Conservation (phyloP, 2,329 filamentous ascomycete species). For the Nemania sp. region DNA sequence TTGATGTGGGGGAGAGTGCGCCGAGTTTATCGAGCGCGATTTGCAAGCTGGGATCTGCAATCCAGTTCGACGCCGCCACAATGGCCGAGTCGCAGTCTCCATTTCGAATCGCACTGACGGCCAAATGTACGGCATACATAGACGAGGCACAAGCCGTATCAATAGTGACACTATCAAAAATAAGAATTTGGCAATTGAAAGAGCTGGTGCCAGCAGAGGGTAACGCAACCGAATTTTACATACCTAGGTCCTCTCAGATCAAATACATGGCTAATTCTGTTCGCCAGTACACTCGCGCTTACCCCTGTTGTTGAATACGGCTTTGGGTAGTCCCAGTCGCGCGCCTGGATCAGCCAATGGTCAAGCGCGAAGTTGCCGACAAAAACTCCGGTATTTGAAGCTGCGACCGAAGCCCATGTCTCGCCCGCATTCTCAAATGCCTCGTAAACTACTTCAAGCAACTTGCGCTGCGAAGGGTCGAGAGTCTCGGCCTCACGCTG, state of each 20-base stretch:
- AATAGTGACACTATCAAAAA: slow-evolving; percentile 34
- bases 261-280: slow-evolving; percentile 39
- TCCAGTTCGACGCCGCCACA: slow-evolving; percentile 35
- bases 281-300: slow-evolving; percentile 19
- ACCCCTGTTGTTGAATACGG: slow-evolving; percentile 24
- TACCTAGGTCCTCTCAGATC: slow-evolving; percentile 41
- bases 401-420: slow-evolving; percentile 24
- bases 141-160: slow-evolving; percentile 44
- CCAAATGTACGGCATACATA: slow-evolving; percentile 39
- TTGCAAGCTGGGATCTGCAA: slow-evolving; percentile 30
- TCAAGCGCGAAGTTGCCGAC: slow-evolving; percentile 35
- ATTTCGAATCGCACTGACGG: slow-evolving; percentile 20
- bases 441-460: slow-evolving; percentile 40
- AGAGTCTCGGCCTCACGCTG: slow-evolving; percentile 37
- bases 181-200: neutral
- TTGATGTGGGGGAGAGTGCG: slow-evolving; percentile 13
- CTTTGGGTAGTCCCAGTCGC: slow-evolving; percentile 26
- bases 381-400: slow-evolving; percentile 37
- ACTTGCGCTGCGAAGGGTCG: slow-evolving; percentile 43
- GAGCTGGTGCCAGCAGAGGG: too few species aligned
- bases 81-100: slow-evolving; percentile 34
- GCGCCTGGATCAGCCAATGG: slow-evolving; percentile 25
- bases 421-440: slow-evolving; percentile 40
- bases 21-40: slow-evolving; percentile 29
- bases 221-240: too few species aligned